These are phyloP conservation scores for Colletotrichum plurivorum DNA, from an alignment of 2,329 filamentous ascomycete genomes.

Conservation along the genomic window DNA sequence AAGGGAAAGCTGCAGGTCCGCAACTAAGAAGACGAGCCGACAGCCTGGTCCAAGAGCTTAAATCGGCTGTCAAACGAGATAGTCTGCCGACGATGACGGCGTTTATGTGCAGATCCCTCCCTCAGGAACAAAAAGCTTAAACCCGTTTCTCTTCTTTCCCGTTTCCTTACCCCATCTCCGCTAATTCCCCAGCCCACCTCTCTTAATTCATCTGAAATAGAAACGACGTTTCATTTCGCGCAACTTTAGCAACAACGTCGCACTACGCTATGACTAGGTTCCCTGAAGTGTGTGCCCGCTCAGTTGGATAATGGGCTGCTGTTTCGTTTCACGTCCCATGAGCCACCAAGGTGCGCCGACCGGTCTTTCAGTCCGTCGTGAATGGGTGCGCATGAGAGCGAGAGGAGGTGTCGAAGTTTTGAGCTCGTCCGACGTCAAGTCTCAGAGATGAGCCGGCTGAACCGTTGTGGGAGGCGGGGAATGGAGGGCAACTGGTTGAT, in stretches of 20 bases:
- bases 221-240: constrained; percentile 23
- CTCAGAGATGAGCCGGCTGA: too few species aligned
- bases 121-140: constrained; percentile 7
- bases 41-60: not conserved
- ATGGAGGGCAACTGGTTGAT: too few species aligned
- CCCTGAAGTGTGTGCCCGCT: constrained; percentile 12
- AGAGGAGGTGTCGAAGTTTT: not conserved
- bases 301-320: not conserved
- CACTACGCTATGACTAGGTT: constrained; percentile 9
- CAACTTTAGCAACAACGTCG: constrained; percentile 8
- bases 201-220: constrained; percentile 15
- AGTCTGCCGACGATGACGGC: constrained; percentile 14
- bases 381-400: not conserved
- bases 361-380: not conserved
- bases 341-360: constrained; percentile 7
- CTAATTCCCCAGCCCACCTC: too few species aligned
- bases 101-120: not conserved
- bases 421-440: too few species aligned
- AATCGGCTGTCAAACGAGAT: not conserved
- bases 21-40: constrained; percentile 4
- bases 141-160: not conserved
- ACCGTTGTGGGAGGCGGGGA: too few species aligned
- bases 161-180: too few species aligned
- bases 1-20: constrained; percentile 16
- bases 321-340: constrained; percentile 32